Conservation (phyloP, 495 filamentous ascomycete genomes). For the Talaromyces adpressus region DNA sequence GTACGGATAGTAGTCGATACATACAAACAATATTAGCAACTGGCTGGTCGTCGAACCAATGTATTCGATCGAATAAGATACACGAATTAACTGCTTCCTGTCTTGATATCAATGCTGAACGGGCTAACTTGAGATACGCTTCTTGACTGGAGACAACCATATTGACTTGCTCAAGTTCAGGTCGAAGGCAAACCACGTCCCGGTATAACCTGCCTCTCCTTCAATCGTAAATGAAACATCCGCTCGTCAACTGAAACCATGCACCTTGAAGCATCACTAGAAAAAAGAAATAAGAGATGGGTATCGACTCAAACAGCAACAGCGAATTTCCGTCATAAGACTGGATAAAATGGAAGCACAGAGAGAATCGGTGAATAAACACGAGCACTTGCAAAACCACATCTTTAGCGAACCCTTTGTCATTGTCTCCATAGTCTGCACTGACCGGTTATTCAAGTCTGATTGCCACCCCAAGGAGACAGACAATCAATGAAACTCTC, state of each 20-base stretch:
- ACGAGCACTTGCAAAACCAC: background rate
- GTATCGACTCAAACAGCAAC: conserved; percentile 4
- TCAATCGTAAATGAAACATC: background rate
- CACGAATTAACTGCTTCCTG: conserved; percentile 3
- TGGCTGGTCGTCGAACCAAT: background rate
- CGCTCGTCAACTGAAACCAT: background rate
- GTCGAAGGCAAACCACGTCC: background rate
- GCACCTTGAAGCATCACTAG: background rate
- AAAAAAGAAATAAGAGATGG: conserved; percentile 6
- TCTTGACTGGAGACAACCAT: background rate
- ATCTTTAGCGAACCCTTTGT: background rate
- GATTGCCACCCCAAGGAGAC: background rate
- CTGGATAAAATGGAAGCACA: background rate
- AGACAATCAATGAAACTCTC: background rate
- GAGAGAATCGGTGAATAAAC: background rate
- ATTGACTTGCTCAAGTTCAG: too few species aligned
- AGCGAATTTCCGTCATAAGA: background rate
- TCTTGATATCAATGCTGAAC: background rate
- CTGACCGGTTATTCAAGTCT: background rate
- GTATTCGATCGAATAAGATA: conserved; percentile 4
- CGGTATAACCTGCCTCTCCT: background rate
- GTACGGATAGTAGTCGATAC: conserved; percentile 6
- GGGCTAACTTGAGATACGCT: background rate
- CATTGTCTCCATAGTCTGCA: background rate
- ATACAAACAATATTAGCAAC: conserved; percentile 7